Evolutionary conservation across 441 rosid genomes (phyloP).

Genomic region (Croton setiger): DNA sequence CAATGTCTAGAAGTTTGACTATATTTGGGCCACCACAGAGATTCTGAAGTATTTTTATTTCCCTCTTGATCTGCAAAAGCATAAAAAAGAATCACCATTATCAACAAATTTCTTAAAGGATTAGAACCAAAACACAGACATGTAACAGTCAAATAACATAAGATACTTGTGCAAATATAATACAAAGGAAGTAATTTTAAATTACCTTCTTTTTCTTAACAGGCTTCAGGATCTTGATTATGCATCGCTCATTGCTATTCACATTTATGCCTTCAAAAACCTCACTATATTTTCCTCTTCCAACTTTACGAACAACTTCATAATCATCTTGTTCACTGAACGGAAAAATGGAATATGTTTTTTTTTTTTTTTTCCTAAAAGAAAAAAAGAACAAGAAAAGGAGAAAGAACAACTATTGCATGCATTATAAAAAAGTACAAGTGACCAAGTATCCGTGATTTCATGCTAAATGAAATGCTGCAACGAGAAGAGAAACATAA

Average conservation of each 20-base stretch:
- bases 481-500: background rate
- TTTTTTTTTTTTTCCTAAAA: too few species aligned
- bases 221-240: slow-evolving; percentile 95
- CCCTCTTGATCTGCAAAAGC: slow-evolving; percentile 76
- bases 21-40: slow-evolving; percentile 87
- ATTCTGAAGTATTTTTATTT: slow-evolving; percentile 93
- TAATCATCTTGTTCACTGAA: slow-evolving; percentile 85
- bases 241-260: slow-evolving; percentile 72
- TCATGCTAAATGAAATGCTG: background rate
- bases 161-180: background rate
- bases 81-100: slow-evolving; percentile 2
- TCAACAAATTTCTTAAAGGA: slow-evolving; percentile 6
- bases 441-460: background rate
- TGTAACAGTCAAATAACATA: background rate
- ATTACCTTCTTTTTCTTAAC: slow-evolving; percentile 94
- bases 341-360: background rate
- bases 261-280: slow-evolving; percentile 88
- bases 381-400: background rate
- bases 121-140: slow-evolving; percentile 5
- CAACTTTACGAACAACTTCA: slow-evolving; percentile 92
- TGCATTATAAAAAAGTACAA: background rate
- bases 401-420: background rate
- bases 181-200: slow-evolving; percentile 7
- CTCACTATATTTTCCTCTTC: slow-evolving; percentile 94
- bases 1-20: slow-evolving; percentile 82